Base-by-base conservation (phyloP, 768 basidiomycete species). In the Rhodotorula graminis region DNA sequence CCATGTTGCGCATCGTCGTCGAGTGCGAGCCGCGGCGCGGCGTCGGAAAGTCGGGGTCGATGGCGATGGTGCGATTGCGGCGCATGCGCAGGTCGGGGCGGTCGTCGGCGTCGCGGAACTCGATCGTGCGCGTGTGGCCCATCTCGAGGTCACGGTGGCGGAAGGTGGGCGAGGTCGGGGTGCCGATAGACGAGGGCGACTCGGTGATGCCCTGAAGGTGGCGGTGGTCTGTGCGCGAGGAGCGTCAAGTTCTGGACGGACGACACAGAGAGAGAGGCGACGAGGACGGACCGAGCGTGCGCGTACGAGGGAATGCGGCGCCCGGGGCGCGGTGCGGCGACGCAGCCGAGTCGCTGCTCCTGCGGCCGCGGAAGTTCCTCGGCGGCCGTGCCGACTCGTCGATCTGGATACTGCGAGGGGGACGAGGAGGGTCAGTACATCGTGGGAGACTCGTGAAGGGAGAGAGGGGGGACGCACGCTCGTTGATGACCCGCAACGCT, bases 121-220 rank as follows among this genome's bases (percentile, higher is more conserved):
- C 76, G 66, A 74, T 74, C 12, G 73, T 77, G 46, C 69, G 68
- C 16, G 66, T 67, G 4, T 71, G 62, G 12, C 70, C 73, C 14
- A 75, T 61, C 49, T 69, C 69, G 37, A 65, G 64, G 46, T 56
- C 52, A 53, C 61, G 58, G 52, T 49, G 58, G n/a, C 12, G 59
- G 29, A 49, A 33, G 58, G n/a, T 46, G 7, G 44, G n/a, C 16
- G 62, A 67, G 9, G 27, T 25, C 2, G 64, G 74, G 2, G 64
- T 63, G 1, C 10, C 12, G 15, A 49, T 11, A 7, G 60, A 12
- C 7, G 52, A 29, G 3, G 71, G 71, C 7, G 58, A 49, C 40
- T 72, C 71, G 31, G 52, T 65, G 67, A 72, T 72, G 11, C 53
- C 56, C 8, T 65, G 58, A n/a, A 68, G 58, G 23, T 56, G 52